phyloP scores from a whole-genome alignment of 1,284 basidiomycete species.

The Malassezia pachydermatis region DNA sequence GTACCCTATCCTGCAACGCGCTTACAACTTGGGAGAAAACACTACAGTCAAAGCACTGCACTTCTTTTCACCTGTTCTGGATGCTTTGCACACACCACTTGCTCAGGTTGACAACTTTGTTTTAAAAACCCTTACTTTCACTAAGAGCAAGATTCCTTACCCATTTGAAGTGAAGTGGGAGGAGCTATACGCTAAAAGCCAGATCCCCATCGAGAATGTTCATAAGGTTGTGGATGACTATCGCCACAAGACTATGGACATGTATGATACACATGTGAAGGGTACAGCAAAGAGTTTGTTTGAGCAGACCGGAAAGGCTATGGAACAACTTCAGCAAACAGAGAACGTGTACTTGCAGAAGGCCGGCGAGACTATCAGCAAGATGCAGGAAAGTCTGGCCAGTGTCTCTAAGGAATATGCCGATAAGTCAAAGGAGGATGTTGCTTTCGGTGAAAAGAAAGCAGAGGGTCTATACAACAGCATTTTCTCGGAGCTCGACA shows the following conservation, averaged over 20 bases:
- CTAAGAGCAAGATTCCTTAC: slow-evolving; percentile 42
- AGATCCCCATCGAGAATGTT: slow-evolving; percentile 32
- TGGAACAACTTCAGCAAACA: slow-evolving; percentile 36
- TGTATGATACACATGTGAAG: slow-evolving; percentile 36
- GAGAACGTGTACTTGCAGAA: slow-evolving; percentile 41
- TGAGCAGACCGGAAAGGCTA: slow-evolving; percentile 22
- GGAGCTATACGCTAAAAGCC: slow-evolving; percentile 30
- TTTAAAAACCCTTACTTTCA: slow-evolving; percentile 38
- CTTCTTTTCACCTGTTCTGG: slow-evolving; percentile 34
- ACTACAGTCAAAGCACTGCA: slow-evolving; percentile 29
- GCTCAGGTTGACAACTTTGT: slow-evolving; percentile 32
- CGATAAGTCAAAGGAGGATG: slow-evolving; percentile 29
- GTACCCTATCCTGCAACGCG: slow-evolving; percentile 31
- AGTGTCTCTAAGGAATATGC: slow-evolving; percentile 33
- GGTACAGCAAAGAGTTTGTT: slow-evolving; percentile 19
- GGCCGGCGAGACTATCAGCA: slow-evolving; percentile 17
- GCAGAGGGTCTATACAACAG: slow-evolving; percentile 24
- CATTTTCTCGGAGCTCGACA: slow-evolving; percentile 26
- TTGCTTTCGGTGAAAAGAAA: slow-evolving; percentile 35
- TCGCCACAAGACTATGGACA: slow-evolving; percentile 24
- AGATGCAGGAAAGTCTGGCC: slow-evolving; percentile 31
- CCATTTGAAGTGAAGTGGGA: slow-evolving; percentile 43
- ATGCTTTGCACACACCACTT: slow-evolving; percentile 38
- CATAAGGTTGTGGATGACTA: slow-evolving; percentile 25
- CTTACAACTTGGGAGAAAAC: slow-evolving; percentile 32